Conservation (phyloP, 1,139 yeast genomes). For the Candida gigantensis region DNA sequence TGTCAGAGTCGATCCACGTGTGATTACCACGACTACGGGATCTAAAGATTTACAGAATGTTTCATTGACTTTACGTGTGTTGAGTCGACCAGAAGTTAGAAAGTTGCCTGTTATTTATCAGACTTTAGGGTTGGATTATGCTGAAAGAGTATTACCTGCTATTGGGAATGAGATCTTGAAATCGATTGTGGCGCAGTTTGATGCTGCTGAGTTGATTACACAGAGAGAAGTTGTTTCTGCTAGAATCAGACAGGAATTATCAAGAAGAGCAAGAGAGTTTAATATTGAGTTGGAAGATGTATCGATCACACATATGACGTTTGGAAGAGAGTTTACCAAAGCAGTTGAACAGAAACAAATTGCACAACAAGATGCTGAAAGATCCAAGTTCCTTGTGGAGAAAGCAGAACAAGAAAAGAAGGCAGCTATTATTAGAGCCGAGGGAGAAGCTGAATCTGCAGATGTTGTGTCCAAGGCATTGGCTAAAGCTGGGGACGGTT, state of each 20-base stretch:
- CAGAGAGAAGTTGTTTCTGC: conserved; percentile 95
- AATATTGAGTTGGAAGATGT: conserved; percentile 93
- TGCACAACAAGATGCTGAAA: conserved; percentile 99
- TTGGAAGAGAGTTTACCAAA: conserved; percentile 95
- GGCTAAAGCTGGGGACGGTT: conserved; percentile 94
- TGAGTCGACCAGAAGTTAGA: conserved; percentile 90
- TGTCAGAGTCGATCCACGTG: conserved; percentile 88
- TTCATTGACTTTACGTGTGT: conserved; percentile 85
- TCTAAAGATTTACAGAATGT: conserved; percentile 97
- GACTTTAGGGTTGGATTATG: conserved; percentile 89
- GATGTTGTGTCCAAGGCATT: conserved; percentile 93
- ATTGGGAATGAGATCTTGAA: conserved; percentile 95
- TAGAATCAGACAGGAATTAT: conserved; percentile 83
- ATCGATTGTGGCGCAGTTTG: conserved; percentile 95
- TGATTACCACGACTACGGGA: conserved; percentile 93
- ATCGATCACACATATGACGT: conserved; percentile 96
- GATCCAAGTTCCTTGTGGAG: conserved; percentile 92
- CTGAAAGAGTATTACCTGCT: conserved; percentile 95
- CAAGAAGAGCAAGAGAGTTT: conserved; percentile 84
- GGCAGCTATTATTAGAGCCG: conserved; percentile 94
- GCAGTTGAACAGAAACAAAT: conserved; percentile 99
- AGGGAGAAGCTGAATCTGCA: conserved; percentile 99
- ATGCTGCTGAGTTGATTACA: conserved; percentile 96
- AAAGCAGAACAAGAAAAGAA: conserved; percentile 97
- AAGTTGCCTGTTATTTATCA: conserved; percentile 86